Conservation (phyloP, 441 rosid genomes). For the Gossypium lobatum region DNA sequence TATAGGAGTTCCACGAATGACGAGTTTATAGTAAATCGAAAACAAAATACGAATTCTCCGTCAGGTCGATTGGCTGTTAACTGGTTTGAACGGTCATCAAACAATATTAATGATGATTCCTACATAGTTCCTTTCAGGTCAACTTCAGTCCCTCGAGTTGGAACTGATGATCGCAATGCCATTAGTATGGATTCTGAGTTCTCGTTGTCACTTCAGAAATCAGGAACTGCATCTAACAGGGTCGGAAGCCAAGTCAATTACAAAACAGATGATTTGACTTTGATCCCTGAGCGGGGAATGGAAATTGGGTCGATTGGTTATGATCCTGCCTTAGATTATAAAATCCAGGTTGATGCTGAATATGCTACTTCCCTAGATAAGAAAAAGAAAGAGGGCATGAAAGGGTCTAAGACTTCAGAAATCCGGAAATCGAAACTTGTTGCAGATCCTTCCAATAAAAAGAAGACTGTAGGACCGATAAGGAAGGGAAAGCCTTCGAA, state of each 20-base stretch:
- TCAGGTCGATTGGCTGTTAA: constrained; percentile 47
- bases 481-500: constrained; percentile 68
- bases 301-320: constrained; percentile 53
- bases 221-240: constrained; percentile 31
- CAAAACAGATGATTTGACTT: constrained; percentile 74
- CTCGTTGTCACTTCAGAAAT: constrained; percentile 36
- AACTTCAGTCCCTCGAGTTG: constrained; percentile 33
- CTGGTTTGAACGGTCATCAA: constrained; percentile 45
- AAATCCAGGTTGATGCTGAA: constrained; percentile 38
- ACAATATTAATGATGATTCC: constrained; percentile 65
- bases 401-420: constrained; percentile 49
- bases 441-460: constrained; percentile 48
- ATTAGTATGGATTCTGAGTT: constrained; percentile 64
- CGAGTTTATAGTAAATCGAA: constrained; percentile 46
- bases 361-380: constrained; percentile 31
- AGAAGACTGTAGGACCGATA: constrained; percentile 65
- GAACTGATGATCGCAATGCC: constrained; percentile 38
- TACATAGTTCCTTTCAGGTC: constrained; percentile 62
- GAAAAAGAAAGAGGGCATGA: constrained; percentile 36
- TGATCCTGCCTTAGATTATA: constrained; percentile 82
- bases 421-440: constrained; percentile 49
- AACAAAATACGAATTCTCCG: constrained; percentile 31
- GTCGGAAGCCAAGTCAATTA: constrained; percentile 40
- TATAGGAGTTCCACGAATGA: constrained; percentile 43
- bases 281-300: constrained; percentile 67